phyloP scores from a whole-genome alignment of 495 filamentous ascomycete species.

The Sphaerosporella brunnea region DNA sequence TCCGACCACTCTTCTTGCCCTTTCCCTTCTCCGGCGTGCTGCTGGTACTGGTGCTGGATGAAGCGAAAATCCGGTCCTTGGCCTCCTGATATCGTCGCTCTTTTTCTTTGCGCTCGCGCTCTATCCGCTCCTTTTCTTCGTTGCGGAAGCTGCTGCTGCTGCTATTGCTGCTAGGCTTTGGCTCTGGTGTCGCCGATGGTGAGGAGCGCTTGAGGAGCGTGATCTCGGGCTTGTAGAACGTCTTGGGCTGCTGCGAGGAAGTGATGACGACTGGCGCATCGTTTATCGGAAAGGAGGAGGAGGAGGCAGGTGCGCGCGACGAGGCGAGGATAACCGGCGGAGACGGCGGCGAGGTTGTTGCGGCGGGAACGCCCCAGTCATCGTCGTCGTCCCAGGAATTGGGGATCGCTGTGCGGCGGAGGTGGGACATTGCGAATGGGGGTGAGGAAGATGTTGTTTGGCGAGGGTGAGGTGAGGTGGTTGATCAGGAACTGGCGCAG shows the following conservation, averaged over 20 bases:
- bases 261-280: constrained; percentile 1
- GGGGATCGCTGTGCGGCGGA: constrained; percentile 7
- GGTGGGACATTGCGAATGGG: neutral
- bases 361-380: constrained; percentile 12
- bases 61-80: constrained; percentile 20
- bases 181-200: neutral
- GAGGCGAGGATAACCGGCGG: constrained; percentile 3
- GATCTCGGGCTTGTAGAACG: constrained; percentile 19
- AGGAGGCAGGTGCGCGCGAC: too few species aligned
- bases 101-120: constrained; percentile 17
- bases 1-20: constrained; percentile 3
- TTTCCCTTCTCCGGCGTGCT: neutral
- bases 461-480: too few species aligned
- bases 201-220: constrained; percentile 21
- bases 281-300: constrained; percentile 5
- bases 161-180: neutral
- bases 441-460: neutral
- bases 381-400: constrained; percentile 23
- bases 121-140: constrained; percentile 17
- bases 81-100: constrained; percentile 21
- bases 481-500: too few species aligned
- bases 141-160: neutral
- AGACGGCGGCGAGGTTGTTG: neutral
- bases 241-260: constrained; percentile 19
- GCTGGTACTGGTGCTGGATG: neutral